Conservation (phyloP, 75 land plant species). For the Cupressus sempervirens region DNA sequence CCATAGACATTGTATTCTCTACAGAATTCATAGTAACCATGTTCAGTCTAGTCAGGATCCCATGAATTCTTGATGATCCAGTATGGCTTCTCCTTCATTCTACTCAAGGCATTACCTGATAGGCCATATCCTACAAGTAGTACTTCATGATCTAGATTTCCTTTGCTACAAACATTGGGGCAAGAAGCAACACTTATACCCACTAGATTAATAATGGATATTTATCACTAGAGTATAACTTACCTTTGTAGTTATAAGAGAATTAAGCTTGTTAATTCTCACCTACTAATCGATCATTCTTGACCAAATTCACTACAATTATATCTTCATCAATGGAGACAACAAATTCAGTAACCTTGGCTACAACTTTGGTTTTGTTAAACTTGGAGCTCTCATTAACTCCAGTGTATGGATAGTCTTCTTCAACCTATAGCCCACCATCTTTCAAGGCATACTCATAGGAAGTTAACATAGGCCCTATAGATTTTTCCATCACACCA, state of each 20-base stretch:
- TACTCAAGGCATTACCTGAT: slow-evolving; percentile 36
- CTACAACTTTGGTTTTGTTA: slow-evolving; percentile 41
- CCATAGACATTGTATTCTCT: slow-evolving; percentile 75
- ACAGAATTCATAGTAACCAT: slow-evolving; percentile 85
- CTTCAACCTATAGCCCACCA: slow-evolving; percentile 60
- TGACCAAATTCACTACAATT: slow-evolving; percentile 54
- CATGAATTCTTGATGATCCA: slow-evolving; percentile 97
- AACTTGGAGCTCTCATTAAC: slow-evolving; percentile 45
- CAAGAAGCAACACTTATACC: slow-evolving; percentile 63
- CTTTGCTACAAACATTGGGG: slow-evolving; percentile 50
- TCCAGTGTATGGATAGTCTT: slow-evolving; percentile 64
- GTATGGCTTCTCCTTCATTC: too few relatives aligned
- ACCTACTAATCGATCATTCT: slow-evolving; percentile 64
- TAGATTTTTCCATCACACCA: too few relatives aligned
- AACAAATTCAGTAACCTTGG: slow-evolving; percentile 46
- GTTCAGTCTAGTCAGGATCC: slow-evolving; percentile 81
- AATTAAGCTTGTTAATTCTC: background rate
- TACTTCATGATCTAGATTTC: slow-evolving; percentile 47
- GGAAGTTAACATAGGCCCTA: too few relatives aligned
- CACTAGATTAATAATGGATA: slow-evolving; percentile 24
- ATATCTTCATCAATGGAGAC: slow-evolving; percentile 61
- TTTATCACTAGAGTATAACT: background rate
- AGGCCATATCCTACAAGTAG: slow-evolving; percentile 58
- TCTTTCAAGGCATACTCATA: slow-evolving; percentile 45
- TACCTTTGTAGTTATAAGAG: background rate